Base-by-base conservation (phyloP, 257 asterid genomes). In the Lycium ferocissimum region DNA sequence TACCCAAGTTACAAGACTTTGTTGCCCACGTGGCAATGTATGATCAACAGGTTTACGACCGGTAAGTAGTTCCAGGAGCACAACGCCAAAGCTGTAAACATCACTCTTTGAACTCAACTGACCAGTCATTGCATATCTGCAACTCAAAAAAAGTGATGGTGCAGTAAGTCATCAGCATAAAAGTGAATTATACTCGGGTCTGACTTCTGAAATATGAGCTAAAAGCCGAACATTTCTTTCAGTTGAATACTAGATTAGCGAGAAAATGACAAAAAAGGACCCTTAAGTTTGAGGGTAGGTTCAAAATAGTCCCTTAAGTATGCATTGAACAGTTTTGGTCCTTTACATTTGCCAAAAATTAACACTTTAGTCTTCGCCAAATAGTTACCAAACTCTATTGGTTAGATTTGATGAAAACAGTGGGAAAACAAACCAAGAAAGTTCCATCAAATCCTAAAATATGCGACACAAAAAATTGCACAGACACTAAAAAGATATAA, bases 101-200 rank as follows among this genome's bases (percentile, higher is more conserved):
- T 94, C 98, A 83, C 98, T 94, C 90, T 94, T 94, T 53, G 98
- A 91, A 88, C 90, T 94, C 83, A 94, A 91, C 87, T 94, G 98
- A 83, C 97, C 98, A 66, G 98, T 94, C 98, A 94, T 94, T 80
- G 98, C 98, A 84, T 94, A 94, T 85, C 98, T 94, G 91, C 85
- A 88, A 83, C 82, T 62, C 43, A 83, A 76, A 73, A 83, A 76
- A 73, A 83, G 81, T 53, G 80, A 86, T 73, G 84, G 2, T 67
- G 47, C 82, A 66, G 45, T 26, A 2, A 20, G 80, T 69, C 33
- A 45, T 57, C 61, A 83, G 35, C 61, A 53, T n/a, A 26, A 35
- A 80, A 84, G n/a, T 15, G 40, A 51, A 40, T 3, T 9, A 81
- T 2, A 11, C 54, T 66, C 10, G 9, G 15, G 18, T n/a, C 43